Base-by-base conservation (phyloP, 2,329 filamentous ascomycete genomes). In the Fulvia fulva region DNA sequence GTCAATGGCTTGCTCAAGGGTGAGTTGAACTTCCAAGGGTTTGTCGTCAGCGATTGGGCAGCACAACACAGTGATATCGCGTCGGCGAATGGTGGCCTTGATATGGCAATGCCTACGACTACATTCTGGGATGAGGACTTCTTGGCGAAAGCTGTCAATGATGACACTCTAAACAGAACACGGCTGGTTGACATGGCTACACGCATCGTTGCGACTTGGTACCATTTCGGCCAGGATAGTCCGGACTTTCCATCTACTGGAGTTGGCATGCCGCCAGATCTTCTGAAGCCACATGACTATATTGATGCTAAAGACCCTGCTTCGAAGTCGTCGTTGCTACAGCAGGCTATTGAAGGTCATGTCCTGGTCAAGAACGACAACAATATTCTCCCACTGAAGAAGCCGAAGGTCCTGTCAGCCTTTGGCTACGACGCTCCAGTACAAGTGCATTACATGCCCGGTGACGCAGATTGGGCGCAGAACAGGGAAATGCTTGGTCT, bases 21-120 rank as follows among this genome's bases (percentile, higher is more conserved):
- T 47, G 88, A 91, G 72, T 78, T 90, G 51, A 86, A 86, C 0
- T 90, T 90, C 64, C 86, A 89, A 64, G 88, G 88, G 67, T 86
- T 75, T 64, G 83, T 89, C 23, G 84, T 89, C 76, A 86, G 83
- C 0, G 88, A 91, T 70, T 90, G 87, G 86, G 72, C 82, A 25
- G 83, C 83, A 0, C 85, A 88, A 56, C 78, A 84, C 55, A 80
- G 80, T 0, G 83, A 83, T 1, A 80, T 87, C 0, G 78, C 77
- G 1, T 84, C 83, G 26, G 83, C 84, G 0, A 73, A 87, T 45
- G 79, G 82, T 21, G 87, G 87, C 0, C 74, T 89, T 1, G 87
- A 89, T 62, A 87, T 89, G 85, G 78, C 81, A 3, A 89, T 89
- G 87, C 86, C 87, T 74, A 76, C 12, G 4, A 67, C 63, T 3